Evolutionary conservation across 202 grass and related monocot genomes (phyloP).

Genomic region (Schoenoplectus tabernaemontani): DNA sequence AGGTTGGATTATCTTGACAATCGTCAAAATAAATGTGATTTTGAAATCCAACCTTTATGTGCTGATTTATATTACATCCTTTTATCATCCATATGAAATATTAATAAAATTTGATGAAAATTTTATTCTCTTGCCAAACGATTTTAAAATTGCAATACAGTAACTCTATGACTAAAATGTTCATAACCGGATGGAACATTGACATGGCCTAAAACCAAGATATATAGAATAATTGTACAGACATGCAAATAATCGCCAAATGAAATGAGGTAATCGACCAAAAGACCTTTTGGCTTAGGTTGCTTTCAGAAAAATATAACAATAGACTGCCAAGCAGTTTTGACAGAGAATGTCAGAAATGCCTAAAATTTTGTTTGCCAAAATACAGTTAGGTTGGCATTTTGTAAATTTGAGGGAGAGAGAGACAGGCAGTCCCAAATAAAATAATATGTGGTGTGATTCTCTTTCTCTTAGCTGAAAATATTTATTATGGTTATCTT

Average conservation of each 20-base stretch:
- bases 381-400: neutral
- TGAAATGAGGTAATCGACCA: neutral
- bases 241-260: neutral
- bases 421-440: neutral
- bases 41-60: no score
- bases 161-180: no score
- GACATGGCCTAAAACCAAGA: no score
- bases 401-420: neutral
- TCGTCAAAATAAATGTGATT: no score
- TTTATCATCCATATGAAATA: no score
- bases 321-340: neutral
- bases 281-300: neutral
- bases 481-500: neutral
- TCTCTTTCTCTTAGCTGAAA: neutral
- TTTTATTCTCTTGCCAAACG: no score
- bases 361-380: neutral
- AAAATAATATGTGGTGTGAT: neutral
- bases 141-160: no score
- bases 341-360: neutral
- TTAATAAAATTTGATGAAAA: no score
- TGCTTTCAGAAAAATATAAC: neutral
- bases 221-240: neutral
- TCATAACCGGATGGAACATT: no score
- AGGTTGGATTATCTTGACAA: no score
- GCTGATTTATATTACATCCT: no score